A percentile compares a stretch with the other conserved stretches of the same genome.
Evolutionary conservation across 306 rosid genomes (phyloP).

Genomic region (Malus orientalis): DNA sequence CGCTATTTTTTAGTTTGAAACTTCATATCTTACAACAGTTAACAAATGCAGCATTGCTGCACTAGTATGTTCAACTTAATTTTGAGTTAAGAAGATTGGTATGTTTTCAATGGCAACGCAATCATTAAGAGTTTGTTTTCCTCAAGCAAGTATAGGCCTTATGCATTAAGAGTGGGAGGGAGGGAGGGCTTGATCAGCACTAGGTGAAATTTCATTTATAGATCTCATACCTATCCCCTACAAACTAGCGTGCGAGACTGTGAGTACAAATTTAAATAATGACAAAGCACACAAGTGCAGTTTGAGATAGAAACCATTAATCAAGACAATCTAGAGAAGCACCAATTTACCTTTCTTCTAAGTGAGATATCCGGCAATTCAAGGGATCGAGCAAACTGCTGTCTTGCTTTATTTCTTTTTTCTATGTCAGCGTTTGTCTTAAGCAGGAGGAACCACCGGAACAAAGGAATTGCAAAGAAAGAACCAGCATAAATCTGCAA

Average conservation of each 20-base stretch:
- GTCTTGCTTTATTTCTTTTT: constrained; percentile 74
- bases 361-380: constrained; percentile 75
- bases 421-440: constrained; percentile 67
- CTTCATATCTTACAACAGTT: neutral
- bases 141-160: too few species aligned
- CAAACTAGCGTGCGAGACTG: neutral
- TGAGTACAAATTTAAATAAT: neutral
- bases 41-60: neutral
- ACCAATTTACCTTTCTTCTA: constrained; percentile 66
- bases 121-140: neutral
- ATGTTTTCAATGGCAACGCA: neutral
- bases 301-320: neutral
- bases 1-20: neutral
- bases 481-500: constrained; percentile 95
- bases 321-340: neutral
- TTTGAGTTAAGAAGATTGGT: neutral
- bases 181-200: neutral
- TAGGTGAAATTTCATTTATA: neutral
- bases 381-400: constrained; percentile 58
- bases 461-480: constrained; percentile 92
- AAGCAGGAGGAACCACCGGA: constrained; percentile 66
- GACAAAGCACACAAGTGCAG: neutral
- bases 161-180: neutral
- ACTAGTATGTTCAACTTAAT: neutral
- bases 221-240: neutral